A percentile compares a stretch with the other conserved stretches of the same genome.
phyloP scores from a whole-genome alignment of 176 grass and related monocot genomes.

The Eleusine indica region DNA sequence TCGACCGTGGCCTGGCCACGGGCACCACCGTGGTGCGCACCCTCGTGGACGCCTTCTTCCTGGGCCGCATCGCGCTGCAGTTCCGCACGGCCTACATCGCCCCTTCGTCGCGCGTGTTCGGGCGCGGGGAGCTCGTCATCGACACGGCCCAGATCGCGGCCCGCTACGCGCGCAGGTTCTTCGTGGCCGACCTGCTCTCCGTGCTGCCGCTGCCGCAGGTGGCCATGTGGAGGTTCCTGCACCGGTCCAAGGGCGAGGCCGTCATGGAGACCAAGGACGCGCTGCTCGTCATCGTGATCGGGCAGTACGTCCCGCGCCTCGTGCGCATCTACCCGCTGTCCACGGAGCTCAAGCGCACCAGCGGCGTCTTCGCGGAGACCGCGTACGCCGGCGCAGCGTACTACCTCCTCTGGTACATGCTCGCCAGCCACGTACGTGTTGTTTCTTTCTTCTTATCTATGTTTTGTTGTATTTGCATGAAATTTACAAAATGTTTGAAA shows the following conservation, averaged over 20 bases:
- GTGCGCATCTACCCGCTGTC: conserved; percentile 70
- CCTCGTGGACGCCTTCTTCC: conserved; percentile 76
- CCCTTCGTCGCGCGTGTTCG: conserved; percentile 87
- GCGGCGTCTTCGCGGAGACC: conserved; percentile 73
- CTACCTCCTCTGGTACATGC: conserved; percentile 88
- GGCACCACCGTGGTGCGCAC: conserved; percentile 57
- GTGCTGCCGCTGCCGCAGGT: conserved; percentile 84
- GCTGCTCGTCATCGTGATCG: conserved; percentile 59
- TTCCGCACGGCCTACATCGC: conserved; percentile 92
- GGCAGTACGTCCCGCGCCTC: conserved; percentile 76
- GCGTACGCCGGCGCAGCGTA: conserved; percentile 82
- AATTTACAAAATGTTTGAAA: too few relatives aligned
- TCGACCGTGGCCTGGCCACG: conserved; percentile 52
- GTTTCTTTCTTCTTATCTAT: too few relatives aligned
- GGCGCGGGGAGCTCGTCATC: conserved; percentile 90
- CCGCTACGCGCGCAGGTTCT: conserved; percentile 75
- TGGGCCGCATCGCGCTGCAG: conserved; percentile 78
- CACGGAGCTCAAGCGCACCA: conserved; percentile 77
- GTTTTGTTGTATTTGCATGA: too few relatives aligned
- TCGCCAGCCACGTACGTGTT: conserved; percentile 79
- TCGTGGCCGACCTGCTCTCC: conserved; percentile 74
- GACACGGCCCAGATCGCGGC: conserved; percentile 72
- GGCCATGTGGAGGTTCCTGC: conserved; percentile 64
- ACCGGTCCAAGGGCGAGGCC: conserved; percentile 40
- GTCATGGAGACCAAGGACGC: conserved; percentile 62